Base-by-base conservation (phyloP, 305 asterid genomes). In the Ruellia speciosa region DNA sequence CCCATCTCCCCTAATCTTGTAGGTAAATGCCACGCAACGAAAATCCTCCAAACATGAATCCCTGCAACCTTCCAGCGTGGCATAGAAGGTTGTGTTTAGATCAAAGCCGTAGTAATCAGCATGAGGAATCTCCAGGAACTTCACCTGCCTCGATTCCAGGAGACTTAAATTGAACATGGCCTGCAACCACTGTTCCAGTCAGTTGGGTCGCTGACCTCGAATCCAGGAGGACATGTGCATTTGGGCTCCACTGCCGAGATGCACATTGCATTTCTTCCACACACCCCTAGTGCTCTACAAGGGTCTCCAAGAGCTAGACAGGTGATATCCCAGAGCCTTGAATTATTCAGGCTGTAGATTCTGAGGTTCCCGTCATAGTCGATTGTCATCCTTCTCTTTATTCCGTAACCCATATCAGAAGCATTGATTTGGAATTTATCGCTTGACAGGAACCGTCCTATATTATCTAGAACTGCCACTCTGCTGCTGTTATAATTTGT, bases 301-400 rank as follows among this genome's bases (percentile, higher is more conserved):
- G 84, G 77, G 37, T 83, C 81, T 15, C 51, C 50, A 31, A 86
- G 18, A 7, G 89, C 93, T 31, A 72, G 81, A 87, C 94, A 81
- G 11, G 85, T 66, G 17, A 73, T 56, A 34, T 50, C 65, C 90
- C 94, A 85, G 5, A 66, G 57, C 39, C 82, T 84, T 8, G 81
- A 60, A 19, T 66, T 66, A 15, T 49, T 49, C 72, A 84, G 62
- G 73, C 95, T 81, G 60, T 84, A 84, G 33, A 81, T 52, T 18
- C 95, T 71, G 14, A 81, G 72, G 65, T 81, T 86, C 48, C 95
- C 93, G 53, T 86, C 93, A 13, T 59, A 71, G 45, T 76, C 93
- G 19, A 86, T 58, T 0, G 79, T 81, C 14, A 86, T 16, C 48
- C 89, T 71, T 62, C 95, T 70, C 28, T 69, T 74, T 7, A 76